Evolutionary conservation across 495 filamentous ascomycete genomes (phyloP).

Genomic region (Tuber aestivum): DNA sequence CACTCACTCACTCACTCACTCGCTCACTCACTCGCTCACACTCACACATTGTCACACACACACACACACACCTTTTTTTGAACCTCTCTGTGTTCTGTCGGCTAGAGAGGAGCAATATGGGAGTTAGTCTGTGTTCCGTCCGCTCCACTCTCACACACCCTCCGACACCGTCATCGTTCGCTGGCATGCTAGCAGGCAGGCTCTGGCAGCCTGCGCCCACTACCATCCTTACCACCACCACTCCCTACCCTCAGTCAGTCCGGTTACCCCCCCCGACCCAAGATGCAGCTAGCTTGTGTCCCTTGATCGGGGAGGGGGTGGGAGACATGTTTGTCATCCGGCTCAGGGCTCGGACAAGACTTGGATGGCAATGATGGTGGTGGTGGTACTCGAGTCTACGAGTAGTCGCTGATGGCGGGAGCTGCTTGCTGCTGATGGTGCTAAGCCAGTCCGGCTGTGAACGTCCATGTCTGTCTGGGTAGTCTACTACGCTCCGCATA

Average conservation of each 20-base stretch:
- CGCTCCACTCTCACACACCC: slow-evolving; percentile 22
- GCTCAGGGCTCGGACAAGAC: slow-evolving; percentile 30
- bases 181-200: slow-evolving; percentile 32
- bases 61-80: slow-evolving; percentile 1
- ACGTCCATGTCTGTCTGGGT: slow-evolving; percentile 23
- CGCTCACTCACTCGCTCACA: not conserved
- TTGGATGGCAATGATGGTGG: not conserved
- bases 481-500: slow-evolving; percentile 11
- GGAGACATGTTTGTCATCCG: slow-evolving; percentile 36
- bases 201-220: slow-evolving; percentile 30
- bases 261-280: slow-evolving; percentile 28
- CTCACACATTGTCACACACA: slow-evolving; percentile 6
- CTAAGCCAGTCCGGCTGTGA: not conserved
- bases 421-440: not conserved
- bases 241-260: slow-evolving; percentile 1
- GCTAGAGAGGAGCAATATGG: not conserved
- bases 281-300: slow-evolving; percentile 24
- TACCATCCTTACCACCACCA: slow-evolving; percentile 5
- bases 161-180: slow-evolving; percentile 28
- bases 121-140: not conserved
- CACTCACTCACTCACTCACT: too few species aligned
- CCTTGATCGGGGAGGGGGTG: slow-evolving; percentile 25
- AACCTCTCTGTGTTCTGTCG: slow-evolving; percentile 2
- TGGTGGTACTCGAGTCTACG: not conserved
- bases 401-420: not conserved